Base-by-base conservation (phyloP, 23 red algal species). In the Cyanidium caldarium region DNA sequence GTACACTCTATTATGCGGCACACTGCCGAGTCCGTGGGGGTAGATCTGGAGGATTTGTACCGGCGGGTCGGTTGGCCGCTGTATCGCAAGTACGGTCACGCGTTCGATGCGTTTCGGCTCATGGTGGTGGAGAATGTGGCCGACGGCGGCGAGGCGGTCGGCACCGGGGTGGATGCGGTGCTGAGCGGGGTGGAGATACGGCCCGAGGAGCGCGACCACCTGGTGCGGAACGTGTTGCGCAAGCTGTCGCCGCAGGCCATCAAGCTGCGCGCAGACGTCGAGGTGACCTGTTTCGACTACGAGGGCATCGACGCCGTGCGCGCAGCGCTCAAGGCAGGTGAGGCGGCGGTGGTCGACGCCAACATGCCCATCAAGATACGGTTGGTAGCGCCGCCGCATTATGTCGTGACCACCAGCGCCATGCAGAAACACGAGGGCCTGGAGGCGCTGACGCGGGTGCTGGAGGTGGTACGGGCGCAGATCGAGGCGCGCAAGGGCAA, bases 1-100 rank as follows among this genome's bases (percentile, higher is more conserved):
- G 92, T 98, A 29, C 92, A 98, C 70, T 89, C 84, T 12, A 98
- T 98, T 39, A 86, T 98, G 75, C 75, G 92, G 34, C 92, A 88
- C 73, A 80, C 87, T 44, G 92, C 92, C 14, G 92, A 98, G 69
- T 83, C 74, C 1, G 76, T 88, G 10, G 84, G 78, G 3, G 67
- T 73, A 23, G 83, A 98, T 39, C 36, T 88, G n/a, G 77, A 88
- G 58, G 78, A 98, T 67, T 34, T 98, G 78, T 98, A 98, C 67
- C 44, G 72, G 44, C 84, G 85, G 23, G 82, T 77, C 73, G 92
- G 92, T 14, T 98, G 92, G 92, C 92, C 92, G 30, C 65, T 98
- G 15, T 98, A 98, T 51, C 67, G 70, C 3, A 87, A 89, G 58
- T 98, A 82, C 57, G 79, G 74, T 0, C 92, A 98, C 70, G 92